A percentile compares a stretch with the other conserved stretches of the same genome.
phyloP scores from a whole-genome alignment of 176 grass and related monocot species.

The Tillandsia fasciculata region DNA sequence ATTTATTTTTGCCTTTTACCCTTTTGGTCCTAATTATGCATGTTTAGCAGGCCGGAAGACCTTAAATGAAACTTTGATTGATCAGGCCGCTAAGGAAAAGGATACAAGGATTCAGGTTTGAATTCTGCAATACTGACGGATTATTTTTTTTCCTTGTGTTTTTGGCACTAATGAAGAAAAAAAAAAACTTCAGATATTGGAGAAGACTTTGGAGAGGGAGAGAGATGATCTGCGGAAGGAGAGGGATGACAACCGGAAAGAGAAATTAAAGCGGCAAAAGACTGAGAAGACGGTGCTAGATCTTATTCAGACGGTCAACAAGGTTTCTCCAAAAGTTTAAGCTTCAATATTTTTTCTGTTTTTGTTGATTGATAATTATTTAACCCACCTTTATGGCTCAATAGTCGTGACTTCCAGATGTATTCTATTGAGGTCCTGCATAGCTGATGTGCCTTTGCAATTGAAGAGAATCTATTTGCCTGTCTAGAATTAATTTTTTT shows the following conservation, averaged over 20 bases:
- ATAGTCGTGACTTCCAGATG: too few relatives aligned
- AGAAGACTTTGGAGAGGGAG: slow-evolving; percentile 81
- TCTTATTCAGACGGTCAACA: slow-evolving; percentile 20
- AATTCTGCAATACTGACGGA: neutral
- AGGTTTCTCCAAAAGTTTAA: slow-evolving; percentile 28
- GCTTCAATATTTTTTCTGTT: neutral
- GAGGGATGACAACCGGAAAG: slow-evolving; percentile 37
- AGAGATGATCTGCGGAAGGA: slow-evolving; percentile 50
- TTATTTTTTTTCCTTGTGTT: neutral
- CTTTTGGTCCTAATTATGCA: slow-evolving; percentile 23
- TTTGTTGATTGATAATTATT: neutral
- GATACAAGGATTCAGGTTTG: slow-evolving; percentile 92
- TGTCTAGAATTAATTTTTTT: neutral
- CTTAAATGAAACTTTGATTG: slow-evolving; percentile 35
- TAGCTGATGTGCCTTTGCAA: too few relatives aligned
- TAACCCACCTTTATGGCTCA: too few relatives aligned
- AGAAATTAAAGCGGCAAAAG: slow-evolving; percentile 34
- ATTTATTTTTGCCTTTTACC: slow-evolving; percentile 11
- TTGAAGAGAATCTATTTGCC: too few relatives aligned
- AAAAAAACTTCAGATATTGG: slow-evolving; percentile 47
- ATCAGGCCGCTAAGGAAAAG: slow-evolving; percentile 67
- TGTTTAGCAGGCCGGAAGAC: slow-evolving; percentile 58
- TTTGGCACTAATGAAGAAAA: neutral
- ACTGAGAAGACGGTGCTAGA: slow-evolving; percentile 23
- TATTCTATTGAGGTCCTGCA: too few relatives aligned